Percentiles rank a stretch among this genome's conserved stretches.
Evolutionary conservation across 2,329 filamentous ascomycete genomes (phyloP).

Genomic region (Sclerotinia trifoliorum): DNA sequence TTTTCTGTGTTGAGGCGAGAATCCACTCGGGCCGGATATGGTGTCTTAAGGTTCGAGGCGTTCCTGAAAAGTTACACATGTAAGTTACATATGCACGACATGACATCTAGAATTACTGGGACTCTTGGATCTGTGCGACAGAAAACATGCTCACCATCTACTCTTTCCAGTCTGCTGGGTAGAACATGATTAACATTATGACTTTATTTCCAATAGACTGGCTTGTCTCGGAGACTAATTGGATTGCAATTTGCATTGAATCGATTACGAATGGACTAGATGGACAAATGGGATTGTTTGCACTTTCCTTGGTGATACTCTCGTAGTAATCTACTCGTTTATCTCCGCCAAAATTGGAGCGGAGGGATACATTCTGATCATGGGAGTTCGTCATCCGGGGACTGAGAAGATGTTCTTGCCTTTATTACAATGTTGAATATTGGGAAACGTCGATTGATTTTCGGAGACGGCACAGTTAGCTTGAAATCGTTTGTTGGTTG

Average conservation of each 20-base stretch:
- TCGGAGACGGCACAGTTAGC: not conserved
- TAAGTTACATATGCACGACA: constrained; percentile 11
- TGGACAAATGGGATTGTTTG: not conserved
- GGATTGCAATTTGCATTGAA: not conserved
- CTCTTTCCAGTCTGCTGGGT: not conserved
- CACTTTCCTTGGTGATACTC: not conserved
- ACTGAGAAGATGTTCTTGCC: not conserved
- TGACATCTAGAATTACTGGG: constrained; percentile 11
- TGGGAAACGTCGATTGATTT: not conserved
- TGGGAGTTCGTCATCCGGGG: constrained; percentile 11
- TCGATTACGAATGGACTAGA: not conserved
- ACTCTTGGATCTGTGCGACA: not conserved
- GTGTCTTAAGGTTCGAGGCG: constrained; percentile 13
- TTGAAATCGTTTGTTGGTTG: not conserved
- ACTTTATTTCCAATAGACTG: constrained; percentile 1
- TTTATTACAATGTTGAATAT: not conserved
- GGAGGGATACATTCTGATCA: constrained; percentile 16
- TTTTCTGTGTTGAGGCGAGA: not conserved
- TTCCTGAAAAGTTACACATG: constrained; percentile 3
- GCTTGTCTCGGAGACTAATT: not conserved
- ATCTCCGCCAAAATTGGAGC: not conserved
- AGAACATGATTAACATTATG: not conserved
- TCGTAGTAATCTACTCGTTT: not conserved
- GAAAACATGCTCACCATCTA: constrained; percentile 5
- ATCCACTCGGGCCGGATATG: not conserved